Conservation (phyloP, 495 filamentous ascomycete genomes). For the Aspergillus homomorphus region DNA sequence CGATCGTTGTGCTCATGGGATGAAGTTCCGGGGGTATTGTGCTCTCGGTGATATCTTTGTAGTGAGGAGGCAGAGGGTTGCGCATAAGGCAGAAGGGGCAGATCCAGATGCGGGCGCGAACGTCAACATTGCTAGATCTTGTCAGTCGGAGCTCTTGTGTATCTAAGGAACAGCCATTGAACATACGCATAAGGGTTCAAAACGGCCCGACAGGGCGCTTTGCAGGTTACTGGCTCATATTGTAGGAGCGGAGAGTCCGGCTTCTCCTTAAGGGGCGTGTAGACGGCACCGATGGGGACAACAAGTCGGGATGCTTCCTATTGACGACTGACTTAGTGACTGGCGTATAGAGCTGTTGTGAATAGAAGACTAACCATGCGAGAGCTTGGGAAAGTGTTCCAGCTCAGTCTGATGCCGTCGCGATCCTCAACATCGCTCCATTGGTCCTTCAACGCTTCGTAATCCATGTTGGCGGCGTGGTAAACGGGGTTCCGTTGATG, state of each 20-base stretch:
- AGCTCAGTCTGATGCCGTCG: conserved; percentile 94
- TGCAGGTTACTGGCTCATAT: conserved; percentile 98
- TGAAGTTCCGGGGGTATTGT: conserved; percentile 95
- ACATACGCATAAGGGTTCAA: conserved; percentile 93
- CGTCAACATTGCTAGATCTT: conserved; percentile 78
- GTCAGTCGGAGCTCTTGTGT: conserved; percentile 21
- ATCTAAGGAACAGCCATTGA: background rate
- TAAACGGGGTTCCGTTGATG: conserved; percentile 28
- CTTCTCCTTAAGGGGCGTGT: conserved; percentile 96
- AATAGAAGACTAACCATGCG: conserved; percentile 69
- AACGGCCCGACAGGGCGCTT: conserved; percentile 90
- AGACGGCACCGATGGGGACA: conserved; percentile 93
- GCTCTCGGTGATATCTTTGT: conserved; percentile 96
- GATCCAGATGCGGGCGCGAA: conserved; percentile 93
- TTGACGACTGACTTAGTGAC: conserved; percentile 22
- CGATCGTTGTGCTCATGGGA: conserved; percentile 90
- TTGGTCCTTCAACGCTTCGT: conserved; percentile 85
- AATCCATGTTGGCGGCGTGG: conserved; percentile 58
- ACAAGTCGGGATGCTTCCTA: conserved; percentile 96
- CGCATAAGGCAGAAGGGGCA: conserved; percentile 97
- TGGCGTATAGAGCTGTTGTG: conserved; percentile 8
- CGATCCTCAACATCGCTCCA: conserved; percentile 97
- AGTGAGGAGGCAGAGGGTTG: conserved; percentile 93
- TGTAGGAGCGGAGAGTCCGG: conserved; percentile 83
- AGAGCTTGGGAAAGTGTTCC: conserved; percentile 98